These are phyloP conservation scores for Lithospermum erythrorhizon DNA, from an alignment of 257 asterid genomes.

Conservation along the genomic window DNA sequence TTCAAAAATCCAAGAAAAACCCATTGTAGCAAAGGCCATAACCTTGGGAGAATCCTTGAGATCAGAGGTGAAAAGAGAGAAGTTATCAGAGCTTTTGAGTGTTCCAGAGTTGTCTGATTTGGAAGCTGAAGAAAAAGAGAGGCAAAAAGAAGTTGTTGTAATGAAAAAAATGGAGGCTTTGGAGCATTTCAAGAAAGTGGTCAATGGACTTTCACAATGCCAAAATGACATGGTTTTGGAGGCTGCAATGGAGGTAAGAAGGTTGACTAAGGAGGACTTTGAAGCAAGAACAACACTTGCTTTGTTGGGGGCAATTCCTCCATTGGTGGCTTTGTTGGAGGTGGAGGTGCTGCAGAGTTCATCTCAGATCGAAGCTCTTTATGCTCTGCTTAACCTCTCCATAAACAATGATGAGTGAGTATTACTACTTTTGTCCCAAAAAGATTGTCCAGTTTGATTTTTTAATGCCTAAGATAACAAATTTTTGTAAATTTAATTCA, in stretches of 20 bases:
- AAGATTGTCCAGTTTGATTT: too few relatives aligned
- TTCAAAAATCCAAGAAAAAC: too few relatives aligned
- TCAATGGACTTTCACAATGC: constrained; percentile 16
- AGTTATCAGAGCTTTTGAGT: constrained; percentile 57
- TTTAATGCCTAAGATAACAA: too few relatives aligned
- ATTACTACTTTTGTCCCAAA: too few relatives aligned
- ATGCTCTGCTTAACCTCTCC: constrained; percentile 74
- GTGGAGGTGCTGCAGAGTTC: constrained; percentile 26
- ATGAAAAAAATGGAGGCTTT: constrained; percentile 47
- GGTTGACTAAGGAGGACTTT: constrained; percentile 52
- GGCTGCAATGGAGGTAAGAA: constrained; percentile 65
- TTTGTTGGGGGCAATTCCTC: constrained; percentile 79
- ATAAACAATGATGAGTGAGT: constrained; percentile 59
- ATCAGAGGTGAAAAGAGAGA: constrained; percentile 15
- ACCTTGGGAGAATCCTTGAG: constrained; percentile 4
- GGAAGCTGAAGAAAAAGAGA: constrained; percentile 34
- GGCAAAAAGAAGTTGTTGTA: constrained; percentile 25
- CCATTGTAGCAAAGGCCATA: too few relatives aligned
- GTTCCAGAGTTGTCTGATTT: constrained; percentile 52
- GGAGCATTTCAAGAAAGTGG: constrained; percentile 42
- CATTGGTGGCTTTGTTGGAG: constrained; percentile 51
- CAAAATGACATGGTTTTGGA: constrained; percentile 24
- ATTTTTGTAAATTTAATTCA: too few relatives aligned
- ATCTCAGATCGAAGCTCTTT: constrained; percentile 61
- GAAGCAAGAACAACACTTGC: constrained; percentile 63